Evolutionary conservation across 257 asterid species (phyloP), one percentile per base, ranked within the genome.

Genomic region (Fraxinus americana): DNA sequence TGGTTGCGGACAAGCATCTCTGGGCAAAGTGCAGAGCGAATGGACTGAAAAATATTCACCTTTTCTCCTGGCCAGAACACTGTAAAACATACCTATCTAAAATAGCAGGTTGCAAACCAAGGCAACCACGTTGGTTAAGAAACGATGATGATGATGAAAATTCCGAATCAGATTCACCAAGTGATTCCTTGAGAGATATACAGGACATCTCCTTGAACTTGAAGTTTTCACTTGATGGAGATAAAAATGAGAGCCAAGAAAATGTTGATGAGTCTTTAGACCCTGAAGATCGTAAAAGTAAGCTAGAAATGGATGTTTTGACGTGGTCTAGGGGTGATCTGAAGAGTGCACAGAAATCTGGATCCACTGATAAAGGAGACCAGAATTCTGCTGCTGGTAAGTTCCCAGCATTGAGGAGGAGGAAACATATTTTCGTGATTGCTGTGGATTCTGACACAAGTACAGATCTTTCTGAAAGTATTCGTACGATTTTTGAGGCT

Each of bases 51-150:
- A 96, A 93, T 83, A 92, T 96, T 81, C 99, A 92, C 84, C 97
- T 92, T 32, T 96, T 93, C 77, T 96, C 99, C 25, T 96, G 99
- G 98, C 97, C 98, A 4, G 99, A 96, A 82, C 99, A 96, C 81
- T 96, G 99, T 80, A 96, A 86, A 86, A 86, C 92, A 27, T 96
- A 96, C 83, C 93, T 96, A 78, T 90, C 97, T 35, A 90, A 90
- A 86, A 90, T 96, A 76, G 95, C 97, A 57, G 81, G 87, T 81
- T 96, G 99, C 90, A 93, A 94, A 87, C 97, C 97, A n/a, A 92
- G 99, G 88, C 98, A 91, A 57, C 98, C 98, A 74, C 90, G 97
- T 71, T 96, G 99, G 99, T 82, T 92, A 83, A 91, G 90, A 76
- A 89, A 79, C 34, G 93, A 89, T 12, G 92, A 90, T 17, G 99